Percentiles rank a stretch among this genome's conserved stretches.
Conservation (phyloP, 1,284 basidiomycete species). For the Neonothopanus nambi region DNA sequence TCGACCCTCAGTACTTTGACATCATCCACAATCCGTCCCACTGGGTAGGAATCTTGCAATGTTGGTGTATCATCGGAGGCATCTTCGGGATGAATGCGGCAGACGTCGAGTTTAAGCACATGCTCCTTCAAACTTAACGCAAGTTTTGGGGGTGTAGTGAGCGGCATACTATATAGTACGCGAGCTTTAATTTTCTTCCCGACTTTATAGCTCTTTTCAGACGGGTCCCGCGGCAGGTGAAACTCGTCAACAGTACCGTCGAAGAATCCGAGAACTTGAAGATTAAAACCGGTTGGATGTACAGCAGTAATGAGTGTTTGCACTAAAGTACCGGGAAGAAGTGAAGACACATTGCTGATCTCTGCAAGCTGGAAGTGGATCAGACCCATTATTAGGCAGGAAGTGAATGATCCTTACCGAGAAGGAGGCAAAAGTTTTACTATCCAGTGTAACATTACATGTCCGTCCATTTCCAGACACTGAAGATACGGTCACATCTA, state of each 20-base stretch:
- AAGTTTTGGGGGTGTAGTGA: conserved; percentile 71
- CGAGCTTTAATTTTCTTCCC: conserved; percentile 90
- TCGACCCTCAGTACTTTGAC: conserved; percentile 78
- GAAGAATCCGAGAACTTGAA: conserved; percentile 93
- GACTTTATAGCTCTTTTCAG: conserved; percentile 64
- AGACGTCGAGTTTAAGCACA: conserved; percentile 56
- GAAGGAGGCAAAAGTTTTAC: conserved; percentile 44
- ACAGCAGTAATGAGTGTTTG: conserved; percentile 83
- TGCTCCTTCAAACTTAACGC: conserved; percentile 80
- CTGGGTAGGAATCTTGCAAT: conserved; percentile 62
- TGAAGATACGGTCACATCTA: conserved; percentile 65
- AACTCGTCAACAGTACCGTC: conserved; percentile 88
- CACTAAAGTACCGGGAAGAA: conserved; percentile 89
- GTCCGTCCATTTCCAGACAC: conserved; percentile 71
- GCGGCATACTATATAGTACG: conserved; percentile 82
- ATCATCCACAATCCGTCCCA: conserved; percentile 72
- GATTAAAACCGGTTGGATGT: conserved; percentile 78
- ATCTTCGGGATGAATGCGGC: conserved; percentile 29
- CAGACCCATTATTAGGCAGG: background rate
- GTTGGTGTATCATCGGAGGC: conserved; percentile 24
- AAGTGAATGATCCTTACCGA: conserved; percentile 44
- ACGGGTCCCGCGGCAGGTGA: conserved; percentile 62
- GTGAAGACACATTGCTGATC: conserved; percentile 76
- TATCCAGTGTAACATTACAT: conserved; percentile 61
- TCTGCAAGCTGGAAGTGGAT: conserved; percentile 56